phyloP scores from a whole-genome alignment of 768 basidiomycete genomes.

The Pleurotus cornucopiae region DNA sequence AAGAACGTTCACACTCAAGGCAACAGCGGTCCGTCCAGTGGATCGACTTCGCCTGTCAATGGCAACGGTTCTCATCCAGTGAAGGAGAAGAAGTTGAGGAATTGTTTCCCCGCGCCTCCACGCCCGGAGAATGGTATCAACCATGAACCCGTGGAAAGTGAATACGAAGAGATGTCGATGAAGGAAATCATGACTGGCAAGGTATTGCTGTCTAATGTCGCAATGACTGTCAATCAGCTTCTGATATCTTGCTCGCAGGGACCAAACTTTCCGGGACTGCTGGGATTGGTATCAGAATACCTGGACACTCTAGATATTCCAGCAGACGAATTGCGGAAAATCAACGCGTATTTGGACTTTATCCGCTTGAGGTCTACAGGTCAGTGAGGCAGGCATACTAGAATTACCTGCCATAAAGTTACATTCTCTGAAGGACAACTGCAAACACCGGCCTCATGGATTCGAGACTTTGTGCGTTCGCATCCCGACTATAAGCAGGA shows the following conservation, averaged over 20 bases:
- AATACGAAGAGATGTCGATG: constrained; percentile 91
- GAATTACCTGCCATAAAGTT: background rate
- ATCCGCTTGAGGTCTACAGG: constrained; percentile 79
- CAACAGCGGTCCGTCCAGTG: constrained; percentile 43
- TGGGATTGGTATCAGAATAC: constrained; percentile 80
- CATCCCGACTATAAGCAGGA: constrained; percentile 93
- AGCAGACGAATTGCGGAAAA: constrained; percentile 49
- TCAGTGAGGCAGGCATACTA: constrained; percentile 26
- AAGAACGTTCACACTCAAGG: constrained; percentile 73
- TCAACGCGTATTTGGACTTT: constrained; percentile 77
- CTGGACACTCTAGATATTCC: constrained; percentile 82
- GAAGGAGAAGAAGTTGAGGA: constrained; percentile 66
- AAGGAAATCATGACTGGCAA: constrained; percentile 95
- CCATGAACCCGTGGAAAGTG: constrained; percentile 58
- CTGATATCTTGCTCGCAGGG: constrained; percentile 35
- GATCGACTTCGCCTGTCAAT: constrained; percentile 32
- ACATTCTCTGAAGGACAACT: constrained; percentile 55
- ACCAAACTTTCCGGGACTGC: constrained; percentile 68
- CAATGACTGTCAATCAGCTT: background rate
- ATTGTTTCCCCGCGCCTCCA: constrained; percentile 68
- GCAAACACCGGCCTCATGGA: constrained; percentile 88
- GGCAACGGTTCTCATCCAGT: constrained; percentile 27
- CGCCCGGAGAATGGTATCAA: constrained; percentile 40
- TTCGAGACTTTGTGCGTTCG: constrained; percentile 83
- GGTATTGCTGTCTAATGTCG: constrained; percentile 33